Evolutionary conservation across 192 early-diverging fungal species (phyloP).

Genomic region (Coemansia sp.): DNA sequence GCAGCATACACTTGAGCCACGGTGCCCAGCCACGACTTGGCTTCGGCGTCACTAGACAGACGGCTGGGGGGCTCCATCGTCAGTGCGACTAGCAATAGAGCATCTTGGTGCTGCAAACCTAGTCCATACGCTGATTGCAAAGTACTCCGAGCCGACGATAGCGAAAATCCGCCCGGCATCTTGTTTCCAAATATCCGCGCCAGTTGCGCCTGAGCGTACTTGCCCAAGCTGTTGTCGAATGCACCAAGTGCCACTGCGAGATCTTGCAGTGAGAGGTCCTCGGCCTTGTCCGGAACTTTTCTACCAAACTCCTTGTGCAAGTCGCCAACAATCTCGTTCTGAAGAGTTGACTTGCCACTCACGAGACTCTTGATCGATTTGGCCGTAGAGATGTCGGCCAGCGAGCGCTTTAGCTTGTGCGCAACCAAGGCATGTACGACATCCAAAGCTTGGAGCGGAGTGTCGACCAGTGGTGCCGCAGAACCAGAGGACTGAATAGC

Average conservation of each 20-base stretch:
- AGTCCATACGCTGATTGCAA: conserved; percentile 72
- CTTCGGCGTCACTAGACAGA: conserved; percentile 71
- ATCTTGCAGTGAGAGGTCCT: conserved; percentile 85
- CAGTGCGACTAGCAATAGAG: conserved; percentile 70
- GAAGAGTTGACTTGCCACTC: conserved; percentile 86
- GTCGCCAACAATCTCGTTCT: conserved; percentile 96
- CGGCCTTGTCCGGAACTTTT: conserved; percentile 85
- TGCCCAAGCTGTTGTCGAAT: conserved; percentile 69
- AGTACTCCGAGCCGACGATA: conserved; percentile 69
- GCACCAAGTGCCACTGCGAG: conserved; percentile 65
- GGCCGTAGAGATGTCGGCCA: conserved; percentile 68
- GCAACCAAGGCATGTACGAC: conserved; percentile 78
- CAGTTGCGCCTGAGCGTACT: conserved; percentile 69
- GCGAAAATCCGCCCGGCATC: conserved; percentile 90
- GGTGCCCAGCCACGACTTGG: conserved; percentile 79
- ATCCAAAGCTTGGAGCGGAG: conserved; percentile 73
- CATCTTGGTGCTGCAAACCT: conserved; percentile 71
- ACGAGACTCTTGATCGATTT: conserved; percentile 75
- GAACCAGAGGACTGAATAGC: background rate
- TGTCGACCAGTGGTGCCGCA: conserved; percentile 63
- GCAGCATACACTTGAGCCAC: conserved; percentile 71
- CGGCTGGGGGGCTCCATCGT: conserved; percentile 81
- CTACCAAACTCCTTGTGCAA: conserved; percentile 89
- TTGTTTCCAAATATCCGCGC: conserved; percentile 80
- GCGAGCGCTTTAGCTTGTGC: conserved; percentile 84